These are phyloP conservation scores for Domatiomyces globalis DNA, from an alignment of 2,329 filamentous ascomycete species.

Conservation along the genomic window DNA sequence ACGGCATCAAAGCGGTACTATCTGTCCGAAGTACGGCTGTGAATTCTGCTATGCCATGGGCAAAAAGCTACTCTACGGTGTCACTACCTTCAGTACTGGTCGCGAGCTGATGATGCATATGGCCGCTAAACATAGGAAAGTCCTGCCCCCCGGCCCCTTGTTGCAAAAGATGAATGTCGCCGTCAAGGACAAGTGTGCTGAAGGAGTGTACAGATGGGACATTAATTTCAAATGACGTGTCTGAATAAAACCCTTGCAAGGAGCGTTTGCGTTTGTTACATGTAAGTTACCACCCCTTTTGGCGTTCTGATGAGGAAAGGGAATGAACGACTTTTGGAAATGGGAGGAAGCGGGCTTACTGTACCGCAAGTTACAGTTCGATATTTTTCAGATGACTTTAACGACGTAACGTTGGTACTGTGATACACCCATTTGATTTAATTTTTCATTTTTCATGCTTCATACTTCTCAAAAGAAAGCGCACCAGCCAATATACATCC, in stretches of 20 bases:
- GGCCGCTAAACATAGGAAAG: slow-evolving; percentile 6
- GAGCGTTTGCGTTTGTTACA: too few relatives aligned
- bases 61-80: slow-evolving; percentile 6
- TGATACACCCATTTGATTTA: too few relatives aligned
- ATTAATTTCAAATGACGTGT: slow-evolving; percentile 12
- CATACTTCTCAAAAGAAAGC: slow-evolving; percentile 48
- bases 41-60: slow-evolving; percentile 16
- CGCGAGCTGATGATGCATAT: slow-evolving; percentile 15
- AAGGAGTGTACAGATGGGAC: slow-evolving; percentile 13
- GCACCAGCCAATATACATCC: slow-evolving; percentile 97
- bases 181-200: slow-evolving; percentile 9
- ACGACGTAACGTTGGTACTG: too few relatives aligned
- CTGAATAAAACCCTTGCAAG: too few relatives aligned
- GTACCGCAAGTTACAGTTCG: too few relatives aligned
- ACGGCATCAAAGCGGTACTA: not conserved
- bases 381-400: too few relatives aligned
- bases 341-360: too few relatives aligned
- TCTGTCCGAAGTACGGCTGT: slow-evolving; percentile 14
- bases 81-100: slow-evolving; percentile 8
- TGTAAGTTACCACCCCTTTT: too few relatives aligned
- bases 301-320: not conserved
- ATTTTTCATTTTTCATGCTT: too few relatives aligned
- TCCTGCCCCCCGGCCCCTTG: slow-evolving; percentile 9
- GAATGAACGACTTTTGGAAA: slow-evolving; percentile 11
- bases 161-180: slow-evolving; percentile 15